phyloP scores from a whole-genome alignment of 2,329 filamentous ascomycete genomes.

The Lachnellula subtilissima region DNA sequence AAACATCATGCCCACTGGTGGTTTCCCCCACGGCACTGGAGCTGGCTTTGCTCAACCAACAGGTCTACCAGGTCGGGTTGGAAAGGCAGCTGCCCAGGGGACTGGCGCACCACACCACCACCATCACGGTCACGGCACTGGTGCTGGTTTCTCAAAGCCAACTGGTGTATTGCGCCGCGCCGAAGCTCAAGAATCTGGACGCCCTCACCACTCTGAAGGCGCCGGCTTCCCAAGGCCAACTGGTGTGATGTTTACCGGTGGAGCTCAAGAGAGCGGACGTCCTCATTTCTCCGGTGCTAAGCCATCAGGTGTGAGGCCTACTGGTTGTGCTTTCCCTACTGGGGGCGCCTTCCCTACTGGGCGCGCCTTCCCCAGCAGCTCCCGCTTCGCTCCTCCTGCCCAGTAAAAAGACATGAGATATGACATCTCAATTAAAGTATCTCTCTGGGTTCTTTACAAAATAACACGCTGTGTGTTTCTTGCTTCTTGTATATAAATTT shows the following conservation, averaged over 20 bases:
- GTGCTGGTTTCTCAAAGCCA: neutral
- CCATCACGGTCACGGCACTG: neutral
- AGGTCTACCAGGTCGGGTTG: neutral
- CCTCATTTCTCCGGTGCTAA: neutral
- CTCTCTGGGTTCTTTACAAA: too few relatives aligned
- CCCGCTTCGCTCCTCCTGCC: too few relatives aligned
- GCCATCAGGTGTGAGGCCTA: neutral
- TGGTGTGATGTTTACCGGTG: neutral
- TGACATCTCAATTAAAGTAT: too few relatives aligned
- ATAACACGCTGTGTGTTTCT: too few relatives aligned
- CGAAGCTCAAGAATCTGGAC: neutral
- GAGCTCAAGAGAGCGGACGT: neutral
- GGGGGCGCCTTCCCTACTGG: neutral
- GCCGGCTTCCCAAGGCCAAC: neutral
- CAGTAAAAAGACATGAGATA: too few relatives aligned
- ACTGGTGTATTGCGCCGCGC: neutral
- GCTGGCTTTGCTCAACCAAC: neutral
- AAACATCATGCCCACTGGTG: neutral
- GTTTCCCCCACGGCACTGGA: neutral
- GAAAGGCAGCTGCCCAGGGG: too few relatives aligned
- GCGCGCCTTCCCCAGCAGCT: too few relatives aligned
- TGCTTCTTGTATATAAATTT: too few relatives aligned
- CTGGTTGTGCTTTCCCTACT: neutral
- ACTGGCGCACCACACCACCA: neutral
- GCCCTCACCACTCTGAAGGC: too few relatives aligned